Conservation (phyloP, 768 basidiomycete species). For the Auricularia auricula-judae region DNA sequence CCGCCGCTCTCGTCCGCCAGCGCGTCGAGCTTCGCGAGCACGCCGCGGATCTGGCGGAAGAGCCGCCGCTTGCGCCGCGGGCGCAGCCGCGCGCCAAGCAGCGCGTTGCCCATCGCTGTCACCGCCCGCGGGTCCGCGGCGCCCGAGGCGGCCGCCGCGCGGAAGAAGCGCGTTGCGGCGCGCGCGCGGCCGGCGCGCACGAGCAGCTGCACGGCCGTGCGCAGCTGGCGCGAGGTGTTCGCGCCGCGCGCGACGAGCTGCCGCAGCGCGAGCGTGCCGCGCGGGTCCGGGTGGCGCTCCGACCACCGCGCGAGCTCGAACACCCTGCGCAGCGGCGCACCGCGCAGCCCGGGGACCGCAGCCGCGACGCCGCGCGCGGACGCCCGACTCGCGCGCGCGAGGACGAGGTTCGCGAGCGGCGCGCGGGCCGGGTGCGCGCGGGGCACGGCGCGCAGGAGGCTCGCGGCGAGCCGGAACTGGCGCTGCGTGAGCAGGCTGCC, state of each 20-base stretch:
- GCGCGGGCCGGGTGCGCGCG: not conserved
- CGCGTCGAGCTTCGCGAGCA: slow-evolving; percentile 27
- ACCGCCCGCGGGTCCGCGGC: slow-evolving; percentile 20
- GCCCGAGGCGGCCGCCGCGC: slow-evolving; percentile 11
- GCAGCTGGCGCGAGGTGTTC: slow-evolving; percentile 17
- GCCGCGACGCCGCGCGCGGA: not conserved
- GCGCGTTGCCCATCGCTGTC: slow-evolving; percentile 44
- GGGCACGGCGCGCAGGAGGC: not conserved
- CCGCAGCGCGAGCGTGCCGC: not conserved
- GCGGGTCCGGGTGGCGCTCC: not conserved
- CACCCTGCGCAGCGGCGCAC: no score
- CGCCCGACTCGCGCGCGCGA: not conserved
- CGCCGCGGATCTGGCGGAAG: slow-evolving; percentile 33
- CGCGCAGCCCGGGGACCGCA: not conserved
- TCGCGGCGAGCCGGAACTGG: not conserved
- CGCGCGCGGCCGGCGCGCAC: slow-evolving; percentile 30
- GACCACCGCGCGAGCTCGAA: not conserved
- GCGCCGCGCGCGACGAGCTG: not conserved
- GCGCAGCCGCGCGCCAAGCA: slow-evolving; percentile 35
- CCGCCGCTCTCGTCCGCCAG: slow-evolving; percentile 17
- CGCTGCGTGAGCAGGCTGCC: not conserved
- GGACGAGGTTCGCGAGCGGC: not conserved
- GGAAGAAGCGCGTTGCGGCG: slow-evolving; percentile 35
- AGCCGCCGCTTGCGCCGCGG: slow-evolving; percentile 24
- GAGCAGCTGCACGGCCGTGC: slow-evolving; percentile 25